Conservation (phyloP, 2,329 filamentous ascomycete genomes). For the Davidsoniella virescens region DNA sequence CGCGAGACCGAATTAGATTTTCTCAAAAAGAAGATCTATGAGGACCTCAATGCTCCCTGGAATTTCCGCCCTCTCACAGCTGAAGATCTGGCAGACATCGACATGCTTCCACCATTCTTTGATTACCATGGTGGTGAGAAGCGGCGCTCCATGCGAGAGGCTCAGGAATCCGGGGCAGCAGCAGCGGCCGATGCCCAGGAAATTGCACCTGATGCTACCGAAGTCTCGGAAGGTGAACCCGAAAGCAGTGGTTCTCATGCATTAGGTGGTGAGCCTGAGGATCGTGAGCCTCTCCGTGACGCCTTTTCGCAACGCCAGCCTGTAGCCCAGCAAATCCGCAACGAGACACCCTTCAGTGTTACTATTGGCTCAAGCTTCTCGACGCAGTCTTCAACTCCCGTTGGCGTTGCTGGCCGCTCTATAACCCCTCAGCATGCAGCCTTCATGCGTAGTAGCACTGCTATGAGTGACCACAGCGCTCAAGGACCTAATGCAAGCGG, state of each 20-base stretch:
- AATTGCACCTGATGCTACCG: constrained; percentile 25
- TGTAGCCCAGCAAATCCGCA: constrained; percentile 54
- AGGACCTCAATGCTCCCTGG: constrained; percentile 15
- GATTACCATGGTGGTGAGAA: constrained; percentile 70
- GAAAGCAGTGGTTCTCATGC: constrained; percentile 75
- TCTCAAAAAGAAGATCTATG: constrained; percentile 11
- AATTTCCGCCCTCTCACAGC: constrained; percentile 8
- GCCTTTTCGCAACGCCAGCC: constrained; percentile 43
- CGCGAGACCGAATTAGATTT: neutral
- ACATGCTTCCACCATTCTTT: constrained; percentile 52
- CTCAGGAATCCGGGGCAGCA: neutral
- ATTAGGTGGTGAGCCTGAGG: constrained; percentile 83
- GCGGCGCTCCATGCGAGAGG: constrained; percentile 56
- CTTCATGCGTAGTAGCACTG: constrained; percentile 47
- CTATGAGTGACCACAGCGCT: constrained; percentile 44
- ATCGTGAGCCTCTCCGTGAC: constrained; percentile 43
- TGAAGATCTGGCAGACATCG: constrained; percentile 15
- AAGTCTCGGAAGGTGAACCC: constrained; percentile 52
- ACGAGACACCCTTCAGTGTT: constrained; percentile 45
- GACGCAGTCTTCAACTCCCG: constrained; percentile 33
- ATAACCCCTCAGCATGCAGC: constrained; percentile 67
- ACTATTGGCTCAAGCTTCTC: constrained; percentile 39
- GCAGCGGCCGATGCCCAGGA: constrained; percentile 40
- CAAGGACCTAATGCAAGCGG: constrained; percentile 33
- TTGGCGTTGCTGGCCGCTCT: constrained; percentile 43